Percentiles rank a stretch among this genome's conserved stretches.
These are phyloP conservation scores for Hygrocybe punicea DNA, from an alignment of 768 basidiomycete genomes.

Conservation along the genomic window DNA sequence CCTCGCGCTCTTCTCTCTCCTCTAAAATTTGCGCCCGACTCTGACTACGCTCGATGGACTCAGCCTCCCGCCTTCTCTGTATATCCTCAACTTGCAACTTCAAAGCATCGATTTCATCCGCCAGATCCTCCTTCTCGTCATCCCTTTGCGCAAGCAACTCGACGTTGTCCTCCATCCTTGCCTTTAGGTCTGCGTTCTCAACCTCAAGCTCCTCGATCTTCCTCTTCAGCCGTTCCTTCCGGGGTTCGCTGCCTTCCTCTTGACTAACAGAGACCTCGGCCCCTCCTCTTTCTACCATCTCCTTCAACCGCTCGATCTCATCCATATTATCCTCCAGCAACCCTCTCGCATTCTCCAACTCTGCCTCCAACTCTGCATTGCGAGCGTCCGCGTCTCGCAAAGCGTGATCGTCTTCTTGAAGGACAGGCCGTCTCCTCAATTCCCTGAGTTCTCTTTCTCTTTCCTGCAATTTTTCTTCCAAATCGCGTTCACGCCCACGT, in stretches of 20 bases:
- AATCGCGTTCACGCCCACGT: constrained; percentile 60
- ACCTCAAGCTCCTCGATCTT: constrained; percentile 57
- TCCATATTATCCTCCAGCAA: constrained; percentile 79
- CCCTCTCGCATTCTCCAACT: constrained; percentile 65
- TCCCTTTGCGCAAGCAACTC: constrained; percentile 54
- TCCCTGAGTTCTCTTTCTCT: constrained; percentile 68
- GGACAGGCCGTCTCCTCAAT: constrained; percentile 49
- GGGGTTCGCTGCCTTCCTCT: constrained; percentile 31
- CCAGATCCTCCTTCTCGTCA: constrained; percentile 70
- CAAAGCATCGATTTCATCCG: constrained; percentile 62
- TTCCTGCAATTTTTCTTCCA: constrained; percentile 74
- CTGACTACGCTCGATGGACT: constrained; percentile 65
- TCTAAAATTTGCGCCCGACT: constrained; percentile 69
- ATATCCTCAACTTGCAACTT: constrained; percentile 65
- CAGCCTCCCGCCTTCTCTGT: constrained; percentile 57
- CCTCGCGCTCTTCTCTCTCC: constrained; percentile 70
- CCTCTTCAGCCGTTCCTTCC: constrained; percentile 44
- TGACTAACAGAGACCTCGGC: constrained; percentile 42
- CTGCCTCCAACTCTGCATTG: constrained; percentile 68
- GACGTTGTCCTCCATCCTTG: constrained; percentile 54
- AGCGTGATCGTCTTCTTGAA: constrained; percentile 43
- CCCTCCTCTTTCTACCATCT: constrained; percentile 59
- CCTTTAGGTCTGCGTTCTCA: constrained; percentile 61
- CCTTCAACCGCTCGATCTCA: constrained; percentile 71
- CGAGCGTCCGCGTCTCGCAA: constrained; percentile 56